A percentile compares a stretch with the other conserved stretches of the same genome.
phyloP scores from a whole-genome alignment of 768 basidiomycete genomes.

The Lentinula detonsa region DNA sequence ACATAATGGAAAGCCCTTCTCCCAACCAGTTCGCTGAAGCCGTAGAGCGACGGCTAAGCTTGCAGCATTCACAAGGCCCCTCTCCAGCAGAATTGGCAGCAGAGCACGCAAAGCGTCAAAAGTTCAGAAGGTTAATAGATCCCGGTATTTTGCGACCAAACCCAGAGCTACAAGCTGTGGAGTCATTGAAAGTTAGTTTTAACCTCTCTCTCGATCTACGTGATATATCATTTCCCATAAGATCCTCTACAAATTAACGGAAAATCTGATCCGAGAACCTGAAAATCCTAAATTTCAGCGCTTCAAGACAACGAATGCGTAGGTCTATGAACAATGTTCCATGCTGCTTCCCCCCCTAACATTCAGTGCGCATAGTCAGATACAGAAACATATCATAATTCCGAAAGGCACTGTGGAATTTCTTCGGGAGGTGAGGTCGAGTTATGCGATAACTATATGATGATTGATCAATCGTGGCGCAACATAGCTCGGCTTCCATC shows the following conservation, averaged over 20 bases:
- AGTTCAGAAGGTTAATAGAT: slow-evolving; percentile 71
- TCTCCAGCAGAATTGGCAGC: slow-evolving; percentile 33
- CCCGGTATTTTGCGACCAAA: slow-evolving; percentile 75
- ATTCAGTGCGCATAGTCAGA: not conserved
- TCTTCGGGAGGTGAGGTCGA: slow-evolving; percentile 58
- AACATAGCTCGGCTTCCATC: slow-evolving; percentile 64
- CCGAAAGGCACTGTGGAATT: slow-evolving; percentile 76
- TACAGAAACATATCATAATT: slow-evolving; percentile 51
- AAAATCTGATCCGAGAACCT: slow-evolving; percentile 71
- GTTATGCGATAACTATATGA: not conserved
- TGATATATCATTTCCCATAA: slow-evolving; percentile 13
- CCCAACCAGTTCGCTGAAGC: slow-evolving; percentile 5
- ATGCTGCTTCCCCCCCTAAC: not conserved
- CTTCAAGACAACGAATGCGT: slow-evolving; percentile 71
- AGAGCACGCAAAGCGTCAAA: slow-evolving; percentile 64
- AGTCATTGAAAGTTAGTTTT: slow-evolving; percentile 54
- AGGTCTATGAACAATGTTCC: slow-evolving; percentile 35
- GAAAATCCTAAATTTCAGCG: slow-evolving; percentile 64
- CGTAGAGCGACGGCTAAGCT: slow-evolving; percentile 24
- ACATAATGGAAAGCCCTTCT: not conserved
- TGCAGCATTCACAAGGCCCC: slow-evolving; percentile 21
- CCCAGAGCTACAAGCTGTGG: slow-evolving; percentile 49
- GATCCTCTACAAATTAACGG: slow-evolving; percentile 51
- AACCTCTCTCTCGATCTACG: not conserved
- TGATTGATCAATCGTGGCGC: slow-evolving; percentile 10